phyloP scores from a whole-genome alignment of 2,329 filamentous ascomycete species.

The Fusarium ambrosium region DNA sequence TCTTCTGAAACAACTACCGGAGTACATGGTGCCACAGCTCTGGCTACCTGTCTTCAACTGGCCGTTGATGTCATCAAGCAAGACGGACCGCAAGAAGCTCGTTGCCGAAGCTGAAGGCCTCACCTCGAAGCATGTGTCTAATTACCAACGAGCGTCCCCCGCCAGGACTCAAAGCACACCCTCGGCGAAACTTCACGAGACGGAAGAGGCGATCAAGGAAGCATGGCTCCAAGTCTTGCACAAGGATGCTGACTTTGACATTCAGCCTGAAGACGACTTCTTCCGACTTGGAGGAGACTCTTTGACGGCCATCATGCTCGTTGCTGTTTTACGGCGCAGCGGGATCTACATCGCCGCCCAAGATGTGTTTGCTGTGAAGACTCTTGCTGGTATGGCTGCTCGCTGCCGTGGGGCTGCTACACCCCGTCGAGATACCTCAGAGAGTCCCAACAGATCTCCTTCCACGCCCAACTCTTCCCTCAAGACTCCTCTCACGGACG shows the following conservation, averaged over 20 bases:
- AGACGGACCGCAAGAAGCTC: conserved; percentile 32
- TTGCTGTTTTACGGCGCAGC: background rate
- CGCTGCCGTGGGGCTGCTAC: background rate
- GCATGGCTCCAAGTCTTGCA: conserved; percentile 4
- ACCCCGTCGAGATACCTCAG: background rate
- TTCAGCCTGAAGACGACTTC: conserved; percentile 23
- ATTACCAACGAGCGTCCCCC: background rate
- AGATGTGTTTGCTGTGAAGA: background rate
- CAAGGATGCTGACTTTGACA: background rate
- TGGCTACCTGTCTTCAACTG: conserved; percentile 28
- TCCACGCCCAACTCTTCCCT: background rate
- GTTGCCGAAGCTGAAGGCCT: conserved; percentile 1
- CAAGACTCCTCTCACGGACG: background rate
- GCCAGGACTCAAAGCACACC: background rate
- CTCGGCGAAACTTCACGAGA: conserved; percentile 48
- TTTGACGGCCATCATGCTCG: conserved; percentile 26
- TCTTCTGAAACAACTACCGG: conserved; percentile 15
- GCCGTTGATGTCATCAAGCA: conserved; percentile 31
- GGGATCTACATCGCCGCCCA: background rate
- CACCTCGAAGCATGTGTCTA: conserved; percentile 15
- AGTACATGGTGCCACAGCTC: conserved; percentile 36
- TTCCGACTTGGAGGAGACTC: conserved; percentile 32
- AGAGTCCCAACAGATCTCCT: background rate
- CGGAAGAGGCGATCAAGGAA: conserved; percentile 28
- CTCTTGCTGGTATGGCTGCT: background rate